A percentile compares a stretch with the other conserved stretches of the same genome.
phyloP scores from a whole-genome alignment of 495 filamentous ascomycete genomes.

The Cercophora sp. region DNA sequence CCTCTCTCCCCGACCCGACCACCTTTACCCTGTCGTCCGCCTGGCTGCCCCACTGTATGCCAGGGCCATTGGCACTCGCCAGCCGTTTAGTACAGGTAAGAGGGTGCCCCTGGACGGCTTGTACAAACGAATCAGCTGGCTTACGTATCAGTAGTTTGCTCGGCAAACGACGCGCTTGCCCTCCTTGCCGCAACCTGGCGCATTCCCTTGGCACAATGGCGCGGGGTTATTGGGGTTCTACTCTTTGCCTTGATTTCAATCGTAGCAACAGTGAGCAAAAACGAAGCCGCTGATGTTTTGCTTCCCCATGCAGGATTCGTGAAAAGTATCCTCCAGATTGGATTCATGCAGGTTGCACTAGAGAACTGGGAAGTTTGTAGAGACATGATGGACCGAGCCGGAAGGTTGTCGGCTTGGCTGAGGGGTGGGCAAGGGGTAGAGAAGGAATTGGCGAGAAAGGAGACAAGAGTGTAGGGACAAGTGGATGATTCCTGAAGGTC shows the following conservation, averaged over 20 bases:
- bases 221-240: constrained; percentile 17
- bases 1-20: constrained; percentile 8
- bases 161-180: constrained; percentile 13
- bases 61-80: constrained; percentile 16
- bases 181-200: constrained; percentile 20
- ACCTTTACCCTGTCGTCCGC: constrained; percentile 18
- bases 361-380: constrained; percentile 23
- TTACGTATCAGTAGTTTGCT: no score
- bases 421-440: not conserved
- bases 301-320: constrained; percentile 15
- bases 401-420: constrained; percentile 12
- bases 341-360: constrained; percentile 18
- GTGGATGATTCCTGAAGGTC: no score
- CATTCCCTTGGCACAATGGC: constrained; percentile 19
- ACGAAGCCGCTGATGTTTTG: not conserved
- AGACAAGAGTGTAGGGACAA: not conserved
- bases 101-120: no score
- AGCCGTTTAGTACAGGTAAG: constrained; percentile 15
- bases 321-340: constrained; percentile 20
- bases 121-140: no score
- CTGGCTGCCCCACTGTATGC: constrained; percentile 19
- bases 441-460: not conserved
- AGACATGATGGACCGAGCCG: constrained; percentile 8
- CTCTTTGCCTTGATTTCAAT: constrained; percentile 17
- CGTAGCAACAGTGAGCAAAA: constrained; percentile 11